These are phyloP conservation scores for Xerocomus potaroensis DNA, from an alignment of 768 basidiomycete species.

Conservation along the genomic window DNA sequence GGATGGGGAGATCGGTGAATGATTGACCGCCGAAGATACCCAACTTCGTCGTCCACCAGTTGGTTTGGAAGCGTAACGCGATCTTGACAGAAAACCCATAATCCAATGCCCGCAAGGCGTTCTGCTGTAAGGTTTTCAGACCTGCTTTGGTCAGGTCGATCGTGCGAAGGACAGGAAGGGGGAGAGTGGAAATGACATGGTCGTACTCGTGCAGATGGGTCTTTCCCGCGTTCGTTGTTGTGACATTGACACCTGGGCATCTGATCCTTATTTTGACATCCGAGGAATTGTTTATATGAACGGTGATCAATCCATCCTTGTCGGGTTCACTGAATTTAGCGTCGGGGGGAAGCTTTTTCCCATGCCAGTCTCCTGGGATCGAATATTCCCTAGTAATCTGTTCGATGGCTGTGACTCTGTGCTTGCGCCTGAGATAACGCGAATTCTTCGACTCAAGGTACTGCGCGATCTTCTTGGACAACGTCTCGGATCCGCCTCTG, in stretches of 20 bases:
- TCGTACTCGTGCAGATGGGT: slow-evolving; percentile 30
- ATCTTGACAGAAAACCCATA: slow-evolving; percentile 40
- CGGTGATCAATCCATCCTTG: too few relatives aligned
- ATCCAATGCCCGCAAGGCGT: slow-evolving; percentile 35
- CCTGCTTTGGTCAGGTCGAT: slow-evolving; percentile 30
- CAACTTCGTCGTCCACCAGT: slow-evolving; percentile 39
- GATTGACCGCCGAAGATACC: slow-evolving; percentile 39
- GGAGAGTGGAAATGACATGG: slow-evolving; percentile 40
- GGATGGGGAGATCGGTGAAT: slow-evolving; percentile 37
- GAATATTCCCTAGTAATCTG: too few relatives aligned
- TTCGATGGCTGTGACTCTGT: too few relatives aligned
- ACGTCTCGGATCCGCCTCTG: slow-evolving; percentile 20
- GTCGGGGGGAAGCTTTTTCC: too few relatives aligned
- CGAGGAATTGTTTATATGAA: too few relatives aligned
- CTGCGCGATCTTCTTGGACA: slow-evolving; percentile 22
- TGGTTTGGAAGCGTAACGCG: slow-evolving; percentile 37
- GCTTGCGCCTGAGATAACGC: too few relatives aligned
- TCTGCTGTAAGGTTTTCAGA: slow-evolving; percentile 29
- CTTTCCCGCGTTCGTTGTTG: background rate
- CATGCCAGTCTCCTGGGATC: too few relatives aligned
- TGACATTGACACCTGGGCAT: slow-evolving; percentile 5
- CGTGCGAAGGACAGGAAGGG: slow-evolving; percentile 33
- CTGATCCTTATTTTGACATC: background rate
- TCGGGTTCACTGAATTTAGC: too few relatives aligned
- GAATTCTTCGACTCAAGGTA: too few relatives aligned